A percentile compares a stretch with the other conserved stretches of the same genome.
These are phyloP conservation scores for Aspergillus ibericus DNA, from an alignment of 2,329 filamentous ascomycete species.

Conservation along the genomic window DNA sequence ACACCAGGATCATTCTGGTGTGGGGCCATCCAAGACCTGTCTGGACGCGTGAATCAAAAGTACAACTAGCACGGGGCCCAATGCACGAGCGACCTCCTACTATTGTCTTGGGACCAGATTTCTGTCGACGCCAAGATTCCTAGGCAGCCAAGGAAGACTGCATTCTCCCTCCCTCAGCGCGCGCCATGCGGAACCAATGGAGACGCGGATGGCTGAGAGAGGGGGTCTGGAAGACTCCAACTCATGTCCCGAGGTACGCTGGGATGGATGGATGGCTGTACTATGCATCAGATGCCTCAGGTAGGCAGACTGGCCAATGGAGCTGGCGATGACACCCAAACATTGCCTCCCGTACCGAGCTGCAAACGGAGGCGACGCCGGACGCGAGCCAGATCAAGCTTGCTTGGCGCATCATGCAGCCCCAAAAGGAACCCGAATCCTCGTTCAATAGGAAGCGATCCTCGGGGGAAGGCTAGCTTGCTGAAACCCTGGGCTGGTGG, in stretches of 20 bases:
- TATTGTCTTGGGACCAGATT: not conserved
- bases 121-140: not conserved
- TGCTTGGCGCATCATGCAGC: constrained; percentile 9
- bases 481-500: not conserved
- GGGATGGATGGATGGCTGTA: not conserved
- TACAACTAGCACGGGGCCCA: not conserved
- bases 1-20: not conserved
- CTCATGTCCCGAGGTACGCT: not conserved
- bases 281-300: not conserved
- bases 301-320: not conserved
- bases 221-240: not conserved
- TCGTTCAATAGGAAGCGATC: not conserved
- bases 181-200: not conserved
- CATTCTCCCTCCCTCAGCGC: not conserved
- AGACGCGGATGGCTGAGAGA: too few species aligned
- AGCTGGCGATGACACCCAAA: not conserved
- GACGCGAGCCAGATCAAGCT: constrained; percentile 8
- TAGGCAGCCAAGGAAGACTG: not conserved
- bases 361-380: constrained; percentile 2
- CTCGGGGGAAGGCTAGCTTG: not conserved
- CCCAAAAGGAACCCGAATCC: not conserved
- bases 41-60: not conserved
- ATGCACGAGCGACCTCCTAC: not conserved
- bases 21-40: not conserved
- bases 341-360: not conserved